A percentile compares a stretch with the other conserved stretches of the same genome.
Conservation (phyloP, 2,329 filamentous ascomycete species). For the Cordyceps cicadae region DNA sequence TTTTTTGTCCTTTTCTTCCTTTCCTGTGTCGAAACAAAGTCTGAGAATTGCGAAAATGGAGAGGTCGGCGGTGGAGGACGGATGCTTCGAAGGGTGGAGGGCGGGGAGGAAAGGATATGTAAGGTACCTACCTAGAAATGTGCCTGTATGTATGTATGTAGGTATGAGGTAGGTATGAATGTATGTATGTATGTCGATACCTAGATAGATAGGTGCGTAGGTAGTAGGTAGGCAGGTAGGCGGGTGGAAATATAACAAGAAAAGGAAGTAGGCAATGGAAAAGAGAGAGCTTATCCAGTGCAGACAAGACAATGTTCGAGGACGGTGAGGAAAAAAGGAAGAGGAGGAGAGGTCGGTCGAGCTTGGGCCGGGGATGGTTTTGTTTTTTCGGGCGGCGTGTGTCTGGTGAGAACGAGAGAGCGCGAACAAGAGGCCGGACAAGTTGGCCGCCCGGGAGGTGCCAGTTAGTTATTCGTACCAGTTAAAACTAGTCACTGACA, state of each 20-base stretch:
- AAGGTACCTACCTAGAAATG: no score
- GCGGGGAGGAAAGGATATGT: constrained; percentile 17
- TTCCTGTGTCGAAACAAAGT: constrained; percentile 2
- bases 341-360: neutral
- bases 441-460: neutral
- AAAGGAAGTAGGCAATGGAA: neutral
- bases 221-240: no score
- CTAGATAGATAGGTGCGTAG: no score
- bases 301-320: constrained; percentile 17
- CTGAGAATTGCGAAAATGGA: constrained; percentile 20
- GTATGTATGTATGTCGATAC: no score
- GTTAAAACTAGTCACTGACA: neutral
- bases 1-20: neutral
- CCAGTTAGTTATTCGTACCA: neutral
- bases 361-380: constrained; percentile 10
- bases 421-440: neutral
- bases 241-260: constrained; percentile 22
- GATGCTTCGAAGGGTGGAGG: constrained; percentile 15
- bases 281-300: neutral
- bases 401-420: constrained; percentile 1
- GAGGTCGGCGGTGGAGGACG: constrained; percentile 22
- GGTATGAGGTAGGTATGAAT: no score
- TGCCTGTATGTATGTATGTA: no score
- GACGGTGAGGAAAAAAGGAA: constrained; percentile 14
- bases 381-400: constrained; percentile 10